Conservation (phyloP, 2,329 filamentous ascomycete genomes). For the Plenodomus lindquistii region DNA sequence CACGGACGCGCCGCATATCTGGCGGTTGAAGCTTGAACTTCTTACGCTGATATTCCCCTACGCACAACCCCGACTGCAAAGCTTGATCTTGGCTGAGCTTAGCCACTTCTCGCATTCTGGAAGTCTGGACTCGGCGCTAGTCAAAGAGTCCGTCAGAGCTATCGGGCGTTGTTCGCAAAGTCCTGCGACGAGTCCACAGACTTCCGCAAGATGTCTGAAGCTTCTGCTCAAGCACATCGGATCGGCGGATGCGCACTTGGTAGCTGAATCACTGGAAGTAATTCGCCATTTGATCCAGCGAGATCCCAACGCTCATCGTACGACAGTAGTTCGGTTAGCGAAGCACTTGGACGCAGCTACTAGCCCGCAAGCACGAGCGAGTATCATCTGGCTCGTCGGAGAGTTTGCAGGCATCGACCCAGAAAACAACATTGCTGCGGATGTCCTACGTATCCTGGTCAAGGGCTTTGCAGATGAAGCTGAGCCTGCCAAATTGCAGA, state of each 20-base stretch:
- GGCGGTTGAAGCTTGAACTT: slow-evolving; percentile 89
- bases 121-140: slow-evolving; percentile 72
- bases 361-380: slow-evolving; percentile 85
- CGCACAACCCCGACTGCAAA: slow-evolving; percentile 73
- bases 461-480: slow-evolving; percentile 84
- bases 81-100: slow-evolving; percentile 86
- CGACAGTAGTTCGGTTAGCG: slow-evolving; percentile 85
- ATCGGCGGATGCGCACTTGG: slow-evolving; percentile 82
- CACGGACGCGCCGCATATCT: slow-evolving; percentile 78
- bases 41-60: slow-evolving; percentile 90
- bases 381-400: slow-evolving; percentile 95
- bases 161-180: slow-evolving; percentile 91
- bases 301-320: slow-evolving; percentile 76
- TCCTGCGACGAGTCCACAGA: slow-evolving; percentile 39
- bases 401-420: slow-evolving; percentile 83
- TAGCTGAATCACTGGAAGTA: slow-evolving; percentile 91
- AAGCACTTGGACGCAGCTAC: slow-evolving; percentile 89
- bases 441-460: slow-evolving; percentile 84
- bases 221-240: slow-evolving; percentile 86
- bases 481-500: slow-evolving; percentile 86
- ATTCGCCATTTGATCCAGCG: slow-evolving; percentile 95
- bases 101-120: slow-evolving; percentile 96
- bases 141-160: slow-evolving; percentile 86
- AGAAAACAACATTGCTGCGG: slow-evolving; percentile 87
- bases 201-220: slow-evolving; percentile 75